These are phyloP conservation scores for Myxozyma vanderwaltii DNA, from an alignment of 805 yeast genomes.

Conservation along the genomic window DNA sequence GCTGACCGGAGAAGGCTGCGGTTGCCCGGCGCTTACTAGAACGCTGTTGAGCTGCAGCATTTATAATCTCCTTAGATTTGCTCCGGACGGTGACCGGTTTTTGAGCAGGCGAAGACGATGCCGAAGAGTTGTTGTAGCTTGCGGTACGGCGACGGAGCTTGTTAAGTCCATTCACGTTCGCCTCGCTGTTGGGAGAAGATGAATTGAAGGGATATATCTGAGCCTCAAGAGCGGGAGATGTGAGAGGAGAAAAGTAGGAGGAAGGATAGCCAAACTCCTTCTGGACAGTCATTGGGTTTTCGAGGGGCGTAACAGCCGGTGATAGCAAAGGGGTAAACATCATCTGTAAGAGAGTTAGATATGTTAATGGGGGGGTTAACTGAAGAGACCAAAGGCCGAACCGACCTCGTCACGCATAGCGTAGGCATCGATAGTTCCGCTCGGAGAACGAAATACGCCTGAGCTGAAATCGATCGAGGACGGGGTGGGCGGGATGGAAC, in stretches of 20 bases:
- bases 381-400: background rate
- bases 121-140: background rate
- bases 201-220: constrained; percentile 23
- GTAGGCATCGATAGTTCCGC: constrained; percentile 24
- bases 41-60: constrained; percentile 4
- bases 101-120: constrained; percentile 18
- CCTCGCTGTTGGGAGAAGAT: constrained; percentile 4
- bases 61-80: background rate
- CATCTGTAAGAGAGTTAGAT: constrained; percentile 4
- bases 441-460: constrained; percentile 22
- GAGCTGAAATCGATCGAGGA: constrained; percentile 24
- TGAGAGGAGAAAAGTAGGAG: constrained; percentile 32
- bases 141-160: constrained; percentile 20
- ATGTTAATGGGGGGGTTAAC: too few species aligned
- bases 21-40: constrained; percentile 30
- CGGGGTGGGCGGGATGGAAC: constrained; percentile 32
- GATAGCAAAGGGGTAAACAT: constrained; percentile 73
- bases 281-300: constrained; percentile 28
- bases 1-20: constrained; percentile 14
- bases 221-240: constrained; percentile 37
- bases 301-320: constrained; percentile 72
- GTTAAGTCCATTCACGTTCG: background rate
- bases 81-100: background rate
- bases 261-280: constrained; percentile 20
- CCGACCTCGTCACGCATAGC: constrained; percentile 21